Percentiles rank a stretch among this genome's conserved stretches.
These are phyloP conservation scores for Apiospora malaysiana DNA, from an alignment of 2,329 filamentous ascomycete species.

Conservation along the genomic window DNA sequence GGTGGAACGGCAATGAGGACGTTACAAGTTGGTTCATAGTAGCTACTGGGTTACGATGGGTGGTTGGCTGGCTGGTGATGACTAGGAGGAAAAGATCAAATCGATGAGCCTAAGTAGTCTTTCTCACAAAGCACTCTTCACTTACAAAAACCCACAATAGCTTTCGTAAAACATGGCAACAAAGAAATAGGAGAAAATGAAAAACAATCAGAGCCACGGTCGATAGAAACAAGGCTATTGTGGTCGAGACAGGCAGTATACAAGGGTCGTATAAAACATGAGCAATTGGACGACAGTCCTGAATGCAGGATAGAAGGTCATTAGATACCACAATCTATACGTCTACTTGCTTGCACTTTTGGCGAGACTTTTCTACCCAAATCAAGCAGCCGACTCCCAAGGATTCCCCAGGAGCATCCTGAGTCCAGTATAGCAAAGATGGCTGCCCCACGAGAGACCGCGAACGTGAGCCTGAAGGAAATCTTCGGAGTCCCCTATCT, in stretches of 20 bases:
- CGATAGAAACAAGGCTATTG: neutral
- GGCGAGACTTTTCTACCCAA: neutral
- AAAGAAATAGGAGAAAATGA: too few species aligned
- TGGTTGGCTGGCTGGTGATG: neutral
- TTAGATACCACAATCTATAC: neutral
- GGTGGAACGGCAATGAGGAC: too few species aligned
- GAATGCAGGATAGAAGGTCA: neutral
- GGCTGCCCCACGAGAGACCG: neutral
- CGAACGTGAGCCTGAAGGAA: neutral
- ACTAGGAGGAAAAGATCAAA: neutral
- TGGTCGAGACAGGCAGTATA: neutral
- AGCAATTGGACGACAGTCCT: neutral
- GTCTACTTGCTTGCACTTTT: neutral
- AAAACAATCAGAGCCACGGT: neutral
- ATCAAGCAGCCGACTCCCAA: neutral
- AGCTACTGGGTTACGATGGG: neutral
- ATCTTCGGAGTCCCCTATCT: neutral
- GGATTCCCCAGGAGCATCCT: neutral
- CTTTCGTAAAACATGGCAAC: neutral
- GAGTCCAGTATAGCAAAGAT: neutral
- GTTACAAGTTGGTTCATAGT: neutral
- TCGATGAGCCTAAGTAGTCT: neutral
- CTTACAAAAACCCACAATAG: neutral
- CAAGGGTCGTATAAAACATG: neutral
- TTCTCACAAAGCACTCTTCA: neutral